These are phyloP conservation scores for Tolypocladium nubicola DNA, from an alignment of 2,329 filamentous ascomycete genomes.

Conservation along the genomic window DNA sequence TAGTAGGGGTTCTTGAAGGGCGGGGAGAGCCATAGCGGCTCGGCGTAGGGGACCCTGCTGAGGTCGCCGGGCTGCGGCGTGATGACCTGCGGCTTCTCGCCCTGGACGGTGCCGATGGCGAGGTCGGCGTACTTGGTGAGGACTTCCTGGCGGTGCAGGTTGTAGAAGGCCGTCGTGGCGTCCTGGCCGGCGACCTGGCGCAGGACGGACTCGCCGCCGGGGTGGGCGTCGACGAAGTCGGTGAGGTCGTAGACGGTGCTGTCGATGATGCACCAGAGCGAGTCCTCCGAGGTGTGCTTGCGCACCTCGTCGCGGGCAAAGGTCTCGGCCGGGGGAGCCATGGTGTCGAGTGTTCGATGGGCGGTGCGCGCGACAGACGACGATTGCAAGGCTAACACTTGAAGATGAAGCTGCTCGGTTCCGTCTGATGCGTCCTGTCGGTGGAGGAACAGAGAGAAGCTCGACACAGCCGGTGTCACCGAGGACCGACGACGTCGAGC, in stretches of 20 bases:
- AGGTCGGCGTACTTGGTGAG: conserved; percentile 67
- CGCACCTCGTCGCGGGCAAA: conserved; percentile 58
- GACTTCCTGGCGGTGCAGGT: conserved; percentile 86
- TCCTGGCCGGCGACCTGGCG: conserved; percentile 73
- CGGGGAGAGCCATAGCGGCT: conserved; percentile 72
- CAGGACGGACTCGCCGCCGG: conserved; percentile 71
- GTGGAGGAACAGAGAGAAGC: not conserved
- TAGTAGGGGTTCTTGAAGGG: conserved; percentile 74
- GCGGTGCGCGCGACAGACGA: not conserved
- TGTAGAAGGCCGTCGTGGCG: conserved; percentile 78
- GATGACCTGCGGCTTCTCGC: conserved; percentile 66
- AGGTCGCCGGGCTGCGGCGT: conserved; percentile 61
- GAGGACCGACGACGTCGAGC: not conserved
- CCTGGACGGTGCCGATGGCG: conserved; percentile 63
- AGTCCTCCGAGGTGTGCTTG: conserved; percentile 65
- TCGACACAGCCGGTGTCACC: not conserved
- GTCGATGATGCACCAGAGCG: conserved; percentile 77
- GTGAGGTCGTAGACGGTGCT: conserved; percentile 78
- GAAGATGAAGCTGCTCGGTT: not conserved
- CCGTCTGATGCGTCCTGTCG: not conserved
- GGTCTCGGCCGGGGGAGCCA: conserved; percentile 33
- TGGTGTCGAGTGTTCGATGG: conserved; percentile 7
- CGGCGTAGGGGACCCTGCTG: conserved; percentile 70
- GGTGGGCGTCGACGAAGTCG: conserved; percentile 78
- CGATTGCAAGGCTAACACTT: not conserved